Percentiles rank a stretch among this genome's conserved stretches.
Conservation (phyloP, 495 filamentous ascomycete genomes). For the Bryoglossum gracile region DNA sequence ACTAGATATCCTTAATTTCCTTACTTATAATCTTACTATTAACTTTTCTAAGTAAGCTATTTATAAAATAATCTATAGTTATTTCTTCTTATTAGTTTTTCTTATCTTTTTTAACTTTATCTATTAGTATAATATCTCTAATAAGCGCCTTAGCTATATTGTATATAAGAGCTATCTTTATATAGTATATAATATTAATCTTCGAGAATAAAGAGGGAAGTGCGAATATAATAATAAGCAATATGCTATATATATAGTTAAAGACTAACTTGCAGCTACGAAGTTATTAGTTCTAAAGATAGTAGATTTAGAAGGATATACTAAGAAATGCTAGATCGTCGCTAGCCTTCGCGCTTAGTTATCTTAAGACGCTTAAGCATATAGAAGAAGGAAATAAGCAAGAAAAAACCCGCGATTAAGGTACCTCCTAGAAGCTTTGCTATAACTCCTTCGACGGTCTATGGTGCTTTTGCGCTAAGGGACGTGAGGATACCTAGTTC, state of each 20-base stretch:
- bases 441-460: conserved; percentile 43
- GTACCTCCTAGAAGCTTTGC: conserved; percentile 36
- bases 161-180: conserved; percentile 87
- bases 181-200: conserved; percentile 74
- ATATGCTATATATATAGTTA: conserved; percentile 99
- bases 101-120: conserved; percentile 61
- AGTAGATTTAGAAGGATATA: conserved; percentile 15
- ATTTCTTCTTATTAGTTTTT: conserved; percentile 78
- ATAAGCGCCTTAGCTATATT: conserved; percentile 96
- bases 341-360: conserved; percentile 92
- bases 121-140: conserved; percentile 91
- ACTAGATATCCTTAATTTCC: conserved; percentile 71
- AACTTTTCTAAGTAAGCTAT: conserved; percentile 63
- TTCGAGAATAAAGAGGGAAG: conserved; percentile 60
- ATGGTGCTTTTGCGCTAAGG: conserved; percentile 17
- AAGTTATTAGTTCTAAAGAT: conserved; percentile 20
- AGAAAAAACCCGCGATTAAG: conserved; percentile 52
- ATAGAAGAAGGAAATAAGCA: conserved; percentile 88
- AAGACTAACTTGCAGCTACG: conserved; percentile 69
- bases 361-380: conserved; percentile 89
- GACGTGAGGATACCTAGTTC: background rate
- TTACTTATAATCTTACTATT: conserved; percentile 55
- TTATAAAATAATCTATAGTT: conserved; percentile 83
- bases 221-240: conserved; percentile 86
- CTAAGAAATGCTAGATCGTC: conserved; percentile 68